Base-by-base conservation (phyloP, 345 rosid genomes). In the Murraya koenigii region DNA sequence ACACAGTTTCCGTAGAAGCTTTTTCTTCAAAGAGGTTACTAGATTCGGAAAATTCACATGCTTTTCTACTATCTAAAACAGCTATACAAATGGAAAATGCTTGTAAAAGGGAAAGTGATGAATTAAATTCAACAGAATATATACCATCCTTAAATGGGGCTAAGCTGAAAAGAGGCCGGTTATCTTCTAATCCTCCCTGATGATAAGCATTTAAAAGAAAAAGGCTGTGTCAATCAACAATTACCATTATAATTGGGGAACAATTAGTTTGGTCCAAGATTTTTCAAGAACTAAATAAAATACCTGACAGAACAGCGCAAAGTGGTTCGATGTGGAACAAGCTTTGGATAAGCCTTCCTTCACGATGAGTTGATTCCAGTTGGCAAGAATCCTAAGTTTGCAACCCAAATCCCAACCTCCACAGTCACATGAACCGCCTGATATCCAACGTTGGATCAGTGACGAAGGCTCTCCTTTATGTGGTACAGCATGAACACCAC, bases 391-490 rank as follows among this genome's bases (percentile, higher is more conserved):
- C 89, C 82, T 86, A 60, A 92, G 94, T 76, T 89, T 83, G 84
- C 98, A 96, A 28, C 95, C 95, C 81, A 91, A 80, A 80, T 96
- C 99, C 99, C 99, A 96, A 74, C 98, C 99, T 78, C 98, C 99
- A 77, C 99, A 96, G 77, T 96, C 98, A 74, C 99, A 96, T 73
- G 94, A 85, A 19, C 99, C 99, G 71, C 97, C 98, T 55, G 97
- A 85, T 78, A 83, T 89, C 99, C 98, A 96, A 3, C 98, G 89
- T 61, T 96, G 93, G 71, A 94, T 88, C 84, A 96, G 74, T 8
- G 99, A 90, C 13, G 97, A 92, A 71, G 98, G 99, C 30, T 89
- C 97, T 68, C 97, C 97, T 77, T 87, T 90, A 80, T 88, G 89
- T 47, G 98, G 97, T 59, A 96, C 86, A 77, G 95, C 84, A 76